Base-by-base conservation (phyloP, 257 asterid species). In the Nyctanthes arbortristis region DNA sequence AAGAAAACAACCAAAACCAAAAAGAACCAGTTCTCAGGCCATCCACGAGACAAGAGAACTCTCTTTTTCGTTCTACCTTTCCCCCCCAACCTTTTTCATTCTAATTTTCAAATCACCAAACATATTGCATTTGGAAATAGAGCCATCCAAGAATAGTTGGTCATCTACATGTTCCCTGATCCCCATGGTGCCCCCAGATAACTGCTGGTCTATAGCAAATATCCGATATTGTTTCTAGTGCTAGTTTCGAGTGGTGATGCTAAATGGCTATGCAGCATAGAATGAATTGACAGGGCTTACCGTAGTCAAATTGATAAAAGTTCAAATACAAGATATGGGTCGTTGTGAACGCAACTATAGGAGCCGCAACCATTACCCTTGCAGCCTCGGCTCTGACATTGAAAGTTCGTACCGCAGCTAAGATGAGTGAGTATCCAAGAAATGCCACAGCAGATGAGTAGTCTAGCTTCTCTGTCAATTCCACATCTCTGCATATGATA, bases 301-400 rank as follows among this genome's bases (percentile, higher is more conserved):
- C 95, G 57, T 75, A 75, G 79, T 89, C 87, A 56, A 90, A 71
- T 13, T 80, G 72, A 47, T 85, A 91, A 71, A 86, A 81, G 81
- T 90, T 90, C 77, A 93, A 47, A 73, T 81, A 93, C 83, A 92
- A 76, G 77, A 91, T 85, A 72, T 91, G 97, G 64, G 96, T 91
- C 11, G 85, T 78, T 73, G 87, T 67, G 36, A 88, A 87, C 52
- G 96, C 96, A 36, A 91, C 47, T 62, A 91, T 47, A 12, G 95
- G 97, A 67, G 97, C 95, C 32, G 96, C 83, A 74, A 89, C 84
- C 96, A 91, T 89, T 82, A 91, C 92, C 85, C 97, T 83, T 30
- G 87, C 82, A 68, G 97, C 97, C 78, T 91, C 97, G 28, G 78
- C 73, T 47, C 63, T 83, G 66, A 91, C 83, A 37, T 24, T 78